A percentile compares a stretch with the other conserved stretches of the same genome.
Evolutionary conservation across 768 basidiomycete species (phyloP).

Genomic region (Mycena rosella): DNA sequence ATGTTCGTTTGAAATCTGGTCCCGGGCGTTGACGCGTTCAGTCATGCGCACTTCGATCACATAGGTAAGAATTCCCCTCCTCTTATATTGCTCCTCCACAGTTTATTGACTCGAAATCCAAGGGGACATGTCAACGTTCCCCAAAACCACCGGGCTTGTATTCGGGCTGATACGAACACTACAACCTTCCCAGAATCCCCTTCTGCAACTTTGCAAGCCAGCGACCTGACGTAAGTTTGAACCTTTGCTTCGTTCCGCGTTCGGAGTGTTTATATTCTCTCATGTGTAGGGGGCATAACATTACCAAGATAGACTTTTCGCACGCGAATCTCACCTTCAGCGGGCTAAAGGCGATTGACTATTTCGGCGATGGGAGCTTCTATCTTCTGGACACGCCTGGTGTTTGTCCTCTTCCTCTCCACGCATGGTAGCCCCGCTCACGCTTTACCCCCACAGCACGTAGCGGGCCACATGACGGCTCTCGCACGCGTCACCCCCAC

Average conservation of each 20-base stretch:
- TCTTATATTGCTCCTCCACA: background rate
- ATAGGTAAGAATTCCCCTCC: background rate
- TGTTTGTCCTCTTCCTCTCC: background rate
- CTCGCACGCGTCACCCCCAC: too few species aligned
- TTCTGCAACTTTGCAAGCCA: conserved; percentile 10
- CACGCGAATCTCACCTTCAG: conserved; percentile 14
- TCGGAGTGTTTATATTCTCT: background rate
- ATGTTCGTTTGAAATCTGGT: too few species aligned
- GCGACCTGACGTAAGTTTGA: conserved; percentile 26
- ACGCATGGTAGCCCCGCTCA: background rate
- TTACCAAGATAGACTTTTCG: conserved; percentile 30
- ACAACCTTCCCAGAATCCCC: conserved; percentile 12
- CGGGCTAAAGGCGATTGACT: conserved; percentile 28
- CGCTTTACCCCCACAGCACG: too few species aligned
- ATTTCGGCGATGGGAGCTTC: conserved; percentile 28
- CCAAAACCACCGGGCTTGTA: conserved; percentile 24
- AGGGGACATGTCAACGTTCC: conserved; percentile 35
- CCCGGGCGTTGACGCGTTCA: background rate
- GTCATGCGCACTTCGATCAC: conserved; percentile 16
- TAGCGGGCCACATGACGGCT: too few species aligned
- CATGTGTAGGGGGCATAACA: conserved; percentile 15
- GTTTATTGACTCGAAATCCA: background rate
- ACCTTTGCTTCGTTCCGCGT: background rate
- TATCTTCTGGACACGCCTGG: conserved; percentile 34
- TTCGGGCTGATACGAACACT: conserved; percentile 14